Evolutionary conservation across 305 asterid species (phyloP).

Genomic region (Rubia balearica): DNA sequence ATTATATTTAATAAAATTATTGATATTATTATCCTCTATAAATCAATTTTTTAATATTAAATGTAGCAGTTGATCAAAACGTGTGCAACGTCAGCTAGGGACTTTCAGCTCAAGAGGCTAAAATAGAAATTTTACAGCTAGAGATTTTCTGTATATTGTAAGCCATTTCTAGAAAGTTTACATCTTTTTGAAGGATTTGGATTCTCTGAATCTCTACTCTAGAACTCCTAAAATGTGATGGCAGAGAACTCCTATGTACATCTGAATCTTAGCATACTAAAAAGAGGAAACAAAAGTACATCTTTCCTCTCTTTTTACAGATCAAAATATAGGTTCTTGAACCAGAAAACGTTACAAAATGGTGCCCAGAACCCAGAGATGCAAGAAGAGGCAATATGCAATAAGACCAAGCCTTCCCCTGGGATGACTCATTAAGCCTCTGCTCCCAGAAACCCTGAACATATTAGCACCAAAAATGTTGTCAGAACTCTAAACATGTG

Average conservation of each 20-base stretch:
- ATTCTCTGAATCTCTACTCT: slow-evolving; percentile 45
- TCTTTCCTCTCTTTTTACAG: slow-evolving; percentile 39
- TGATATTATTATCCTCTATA: no score
- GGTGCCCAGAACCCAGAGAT: slow-evolving; percentile 76
- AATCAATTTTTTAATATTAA: no score
- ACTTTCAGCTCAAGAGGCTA: background rate
- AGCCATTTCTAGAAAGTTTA: slow-evolving; percentile 2
- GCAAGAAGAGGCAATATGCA: slow-evolving; percentile 73
- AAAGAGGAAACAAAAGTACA: background rate
- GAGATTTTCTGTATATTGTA: slow-evolving; percentile 3
- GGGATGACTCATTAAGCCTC: slow-evolving; percentile 87
- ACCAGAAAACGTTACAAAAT: slow-evolving; percentile 40
- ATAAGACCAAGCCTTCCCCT: slow-evolving; percentile 80
- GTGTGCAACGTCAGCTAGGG: no score
- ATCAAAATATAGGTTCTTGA: slow-evolving; percentile 18
- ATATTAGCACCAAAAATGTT: slow-evolving; percentile 6
- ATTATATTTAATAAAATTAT: no score
- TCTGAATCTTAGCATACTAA: background rate
- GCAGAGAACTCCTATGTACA: slow-evolving; percentile 40
- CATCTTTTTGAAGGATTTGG: slow-evolving; percentile 16
- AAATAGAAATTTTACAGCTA: background rate
- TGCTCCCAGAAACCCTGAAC: slow-evolving; percentile 87
- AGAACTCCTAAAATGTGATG: slow-evolving; percentile 40
- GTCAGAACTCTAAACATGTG: background rate
- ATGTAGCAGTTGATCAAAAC: no score